These are phyloP conservation scores for Ramularia endophylla DNA, from an alignment of 2,329 filamentous ascomycete genomes.

Conservation along the genomic window DNA sequence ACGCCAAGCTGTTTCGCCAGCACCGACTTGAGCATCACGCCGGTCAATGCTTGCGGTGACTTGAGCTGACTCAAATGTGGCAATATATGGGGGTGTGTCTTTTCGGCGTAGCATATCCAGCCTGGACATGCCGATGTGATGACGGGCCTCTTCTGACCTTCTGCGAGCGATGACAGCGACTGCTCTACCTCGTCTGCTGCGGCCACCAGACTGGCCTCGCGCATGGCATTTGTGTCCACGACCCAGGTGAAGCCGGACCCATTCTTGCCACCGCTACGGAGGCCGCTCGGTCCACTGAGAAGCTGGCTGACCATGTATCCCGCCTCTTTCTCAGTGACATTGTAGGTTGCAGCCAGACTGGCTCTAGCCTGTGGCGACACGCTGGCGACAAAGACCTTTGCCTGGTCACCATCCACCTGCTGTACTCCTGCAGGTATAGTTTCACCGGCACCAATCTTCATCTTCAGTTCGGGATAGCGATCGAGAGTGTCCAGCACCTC, in stretches of 20 bases:
- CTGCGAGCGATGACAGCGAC: slow-evolving; percentile 26
- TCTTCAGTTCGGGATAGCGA: slow-evolving; percentile 35
- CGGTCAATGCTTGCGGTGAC: slow-evolving; percentile 86
- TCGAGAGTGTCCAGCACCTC: slow-evolving; percentile 85
- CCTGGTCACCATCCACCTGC: slow-evolving; percentile 37
- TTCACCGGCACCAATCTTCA: slow-evolving; percentile 2
- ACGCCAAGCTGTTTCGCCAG: slow-evolving; percentile 68
- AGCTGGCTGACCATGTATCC: slow-evolving; percentile 79
- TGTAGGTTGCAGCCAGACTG: slow-evolving; percentile 78
- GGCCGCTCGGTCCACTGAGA: slow-evolving; percentile 62
- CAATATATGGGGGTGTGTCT: slow-evolving; percentile 90
- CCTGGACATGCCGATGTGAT: slow-evolving; percentile 90
- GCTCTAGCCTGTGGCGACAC: slow-evolving; percentile 88
- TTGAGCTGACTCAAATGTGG: slow-evolving; percentile 88
- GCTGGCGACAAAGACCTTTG: slow-evolving; percentile 79
- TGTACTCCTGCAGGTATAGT: slow-evolving; percentile 3
- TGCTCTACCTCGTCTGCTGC: slow-evolving; percentile 43
- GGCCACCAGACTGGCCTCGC: slow-evolving; percentile 72
- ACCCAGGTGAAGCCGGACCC: slow-evolving; percentile 82
- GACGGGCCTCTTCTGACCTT: slow-evolving; percentile 54
- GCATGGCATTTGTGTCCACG: slow-evolving; percentile 77
- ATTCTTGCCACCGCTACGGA: slow-evolving; percentile 64
- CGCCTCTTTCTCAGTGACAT: slow-evolving; percentile 65
- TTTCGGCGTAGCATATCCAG: slow-evolving; percentile 98
- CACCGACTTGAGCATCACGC: slow-evolving; percentile 82